Percentiles rank a stretch among this genome's conserved stretches.
Conservation (phyloP, 495 filamentous ascomycete species). For the Barbatosphaeria neglecta region DNA sequence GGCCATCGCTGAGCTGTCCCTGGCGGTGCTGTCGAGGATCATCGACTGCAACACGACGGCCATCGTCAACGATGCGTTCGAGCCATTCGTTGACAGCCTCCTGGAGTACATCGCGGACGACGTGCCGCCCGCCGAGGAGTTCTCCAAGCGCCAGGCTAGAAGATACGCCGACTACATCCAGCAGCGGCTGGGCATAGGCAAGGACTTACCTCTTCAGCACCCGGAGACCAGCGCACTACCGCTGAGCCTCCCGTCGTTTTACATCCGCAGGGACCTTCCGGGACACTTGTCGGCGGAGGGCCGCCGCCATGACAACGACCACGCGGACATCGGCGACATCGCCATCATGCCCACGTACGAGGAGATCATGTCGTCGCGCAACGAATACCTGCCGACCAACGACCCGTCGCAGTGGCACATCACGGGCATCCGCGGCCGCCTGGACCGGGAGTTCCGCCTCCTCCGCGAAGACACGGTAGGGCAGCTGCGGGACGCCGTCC, state of each 20-base stretch:
- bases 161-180: slow-evolving; percentile 16
- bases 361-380: slow-evolving; percentile 42
- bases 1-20: slow-evolving; percentile 11
- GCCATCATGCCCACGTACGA: slow-evolving; percentile 48
- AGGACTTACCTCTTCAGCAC: slow-evolving; percentile 4
- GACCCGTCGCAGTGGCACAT: slow-evolving; percentile 41
- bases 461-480: slow-evolving; percentile 56
- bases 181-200: slow-evolving; percentile 14
- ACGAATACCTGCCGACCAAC: slow-evolving; percentile 48
- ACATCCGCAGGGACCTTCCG: slow-evolving; percentile 35
- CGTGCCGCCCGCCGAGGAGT: slow-evolving; percentile 8
- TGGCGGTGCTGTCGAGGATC: slow-evolving; percentile 16
- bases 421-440: slow-evolving; percentile 43
- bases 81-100: not conserved
- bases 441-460: slow-evolving; percentile 62
- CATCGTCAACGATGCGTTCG: slow-evolving; percentile 17
- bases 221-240: not conserved
- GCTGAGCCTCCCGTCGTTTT: slow-evolving; percentile 18
- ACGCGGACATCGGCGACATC: slow-evolving; percentile 44
- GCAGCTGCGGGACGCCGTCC: slow-evolving; percentile 47
- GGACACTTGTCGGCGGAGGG: slow-evolving; percentile 41
- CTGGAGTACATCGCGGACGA: not conserved
- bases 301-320: slow-evolving; percentile 57
- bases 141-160: slow-evolving; percentile 13
- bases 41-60: slow-evolving; percentile 23